These are phyloP conservation scores for Aureobasidium lini DNA, from an alignment of 2,329 filamentous ascomycete species.

Conservation along the genomic window DNA sequence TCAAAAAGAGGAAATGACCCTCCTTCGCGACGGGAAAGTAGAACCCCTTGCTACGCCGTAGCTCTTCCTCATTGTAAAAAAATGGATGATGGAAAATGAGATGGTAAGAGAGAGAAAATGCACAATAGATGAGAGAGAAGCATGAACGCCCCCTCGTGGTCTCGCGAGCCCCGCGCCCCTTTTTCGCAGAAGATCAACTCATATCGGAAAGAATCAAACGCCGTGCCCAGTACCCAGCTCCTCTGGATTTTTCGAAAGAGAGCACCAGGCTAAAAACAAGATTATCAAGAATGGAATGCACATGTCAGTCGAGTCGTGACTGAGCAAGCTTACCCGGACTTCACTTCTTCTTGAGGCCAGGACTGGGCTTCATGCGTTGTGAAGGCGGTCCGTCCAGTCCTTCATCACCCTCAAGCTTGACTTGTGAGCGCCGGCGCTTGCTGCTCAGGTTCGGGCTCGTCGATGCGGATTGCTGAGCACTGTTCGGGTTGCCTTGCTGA, in stretches of 20 bases:
- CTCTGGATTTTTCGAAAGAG: neutral
- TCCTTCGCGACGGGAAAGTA: too few species aligned
- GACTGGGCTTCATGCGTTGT: slow-evolving; percentile 9
- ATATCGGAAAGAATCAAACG: slow-evolving; percentile 1
- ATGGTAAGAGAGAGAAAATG: neutral
- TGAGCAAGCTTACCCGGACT: neutral
- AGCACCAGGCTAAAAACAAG: neutral
- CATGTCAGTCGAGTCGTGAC: neutral
- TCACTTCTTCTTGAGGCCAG: slow-evolving; percentile 3
- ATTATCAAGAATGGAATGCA: slow-evolving; percentile 8
- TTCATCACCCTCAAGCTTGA: slow-evolving; percentile 53
- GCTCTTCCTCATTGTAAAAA: neutral
- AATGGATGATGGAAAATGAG: neutral
- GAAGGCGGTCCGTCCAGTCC: slow-evolving; percentile 23
- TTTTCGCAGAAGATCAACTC: neutral
- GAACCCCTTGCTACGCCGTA: neutral
- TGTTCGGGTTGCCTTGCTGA: slow-evolving; percentile 47
- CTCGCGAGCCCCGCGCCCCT: neutral
- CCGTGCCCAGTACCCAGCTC: neutral
- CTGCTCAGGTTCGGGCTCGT: slow-evolving; percentile 55
- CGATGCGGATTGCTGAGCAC: slow-evolving; percentile 46
- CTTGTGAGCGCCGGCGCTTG: slow-evolving; percentile 53
- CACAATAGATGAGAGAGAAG: neutral
- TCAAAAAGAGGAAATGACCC: too few species aligned
- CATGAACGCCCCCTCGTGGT: slow-evolving; percentile 4